These are phyloP conservation scores for Jackrogersella minutella DNA, from an alignment of 495 filamentous ascomycete species.

Conservation along the genomic window DNA sequence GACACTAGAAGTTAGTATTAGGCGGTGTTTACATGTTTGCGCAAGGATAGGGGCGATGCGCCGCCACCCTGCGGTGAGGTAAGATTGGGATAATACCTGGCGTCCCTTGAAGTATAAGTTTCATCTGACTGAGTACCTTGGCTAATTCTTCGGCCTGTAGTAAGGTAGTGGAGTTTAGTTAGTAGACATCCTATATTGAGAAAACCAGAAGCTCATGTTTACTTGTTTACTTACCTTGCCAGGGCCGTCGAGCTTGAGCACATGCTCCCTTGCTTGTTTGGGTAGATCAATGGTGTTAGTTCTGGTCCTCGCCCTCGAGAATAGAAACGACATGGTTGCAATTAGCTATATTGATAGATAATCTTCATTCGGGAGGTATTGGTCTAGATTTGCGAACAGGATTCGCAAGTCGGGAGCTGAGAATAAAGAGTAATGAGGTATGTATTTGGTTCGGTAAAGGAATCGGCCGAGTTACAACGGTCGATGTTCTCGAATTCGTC, in stretches of 20 bases:
- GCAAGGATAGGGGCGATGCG: constrained; percentile 1
- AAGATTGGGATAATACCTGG: constrained; percentile 63
- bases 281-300: constrained; percentile 61
- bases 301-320: constrained; percentile 71
- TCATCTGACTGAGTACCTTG: constrained; percentile 81
- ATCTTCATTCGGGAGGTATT: constrained; percentile 7
- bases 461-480: no score
- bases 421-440: background rate
- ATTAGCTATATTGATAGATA: constrained; percentile 16
- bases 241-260: constrained; percentile 62
- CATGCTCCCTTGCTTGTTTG: constrained; percentile 62
- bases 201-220: background rate
- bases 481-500: background rate
- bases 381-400: background rate
- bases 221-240: constrained; percentile 55
- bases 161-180: no score
- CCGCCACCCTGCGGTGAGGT: constrained; percentile 2
- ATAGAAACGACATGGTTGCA: constrained; percentile 86
- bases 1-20: constrained; percentile 22
- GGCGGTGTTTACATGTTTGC: background rate
- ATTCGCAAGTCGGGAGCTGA: background rate
- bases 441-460: no score
- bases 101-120: constrained; percentile 82
- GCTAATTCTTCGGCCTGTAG: constrained; percentile 73
- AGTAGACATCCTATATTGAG: background rate